phyloP scores from a whole-genome alignment of 176 grass and related monocot species.

The Carex pumila region DNA sequence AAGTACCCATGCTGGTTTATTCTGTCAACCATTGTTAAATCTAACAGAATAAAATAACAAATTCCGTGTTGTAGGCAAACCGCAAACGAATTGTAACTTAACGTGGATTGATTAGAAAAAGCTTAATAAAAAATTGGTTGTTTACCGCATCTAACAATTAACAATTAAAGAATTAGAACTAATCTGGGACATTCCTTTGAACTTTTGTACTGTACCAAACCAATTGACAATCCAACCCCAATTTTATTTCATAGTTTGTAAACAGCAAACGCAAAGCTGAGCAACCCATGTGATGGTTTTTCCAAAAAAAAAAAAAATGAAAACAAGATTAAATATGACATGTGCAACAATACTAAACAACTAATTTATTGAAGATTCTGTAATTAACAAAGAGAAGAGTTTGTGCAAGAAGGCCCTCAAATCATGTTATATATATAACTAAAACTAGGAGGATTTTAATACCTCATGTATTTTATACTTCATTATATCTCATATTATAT shows the following conservation, averaged over 20 bases:
- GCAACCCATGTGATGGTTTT: neutral
- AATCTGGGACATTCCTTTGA: neutral
- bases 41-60: neutral
- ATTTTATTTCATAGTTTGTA: neutral
- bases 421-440: neutral
- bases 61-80: neutral
- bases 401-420: neutral
- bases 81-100: neutral
- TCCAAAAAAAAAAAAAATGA: neutral
- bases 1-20: neutral
- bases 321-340: neutral
- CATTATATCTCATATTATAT: too few relatives aligned
- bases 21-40: neutral
- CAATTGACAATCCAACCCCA: neutral
- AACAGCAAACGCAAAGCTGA: neutral
- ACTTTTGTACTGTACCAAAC: neutral
- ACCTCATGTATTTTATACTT: too few relatives aligned
- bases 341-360: slow-evolving; percentile 11
- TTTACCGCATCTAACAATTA: neutral
- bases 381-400: neutral
- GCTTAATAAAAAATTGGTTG: neutral
- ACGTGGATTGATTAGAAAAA: neutral
- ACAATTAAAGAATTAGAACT: neutral
- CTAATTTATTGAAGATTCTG: neutral
- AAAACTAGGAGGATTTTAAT: too few relatives aligned